phyloP scores from a whole-genome alignment of 1,284 basidiomycete genomes.

The Ceratorhiza oryzae-sativae region DNA sequence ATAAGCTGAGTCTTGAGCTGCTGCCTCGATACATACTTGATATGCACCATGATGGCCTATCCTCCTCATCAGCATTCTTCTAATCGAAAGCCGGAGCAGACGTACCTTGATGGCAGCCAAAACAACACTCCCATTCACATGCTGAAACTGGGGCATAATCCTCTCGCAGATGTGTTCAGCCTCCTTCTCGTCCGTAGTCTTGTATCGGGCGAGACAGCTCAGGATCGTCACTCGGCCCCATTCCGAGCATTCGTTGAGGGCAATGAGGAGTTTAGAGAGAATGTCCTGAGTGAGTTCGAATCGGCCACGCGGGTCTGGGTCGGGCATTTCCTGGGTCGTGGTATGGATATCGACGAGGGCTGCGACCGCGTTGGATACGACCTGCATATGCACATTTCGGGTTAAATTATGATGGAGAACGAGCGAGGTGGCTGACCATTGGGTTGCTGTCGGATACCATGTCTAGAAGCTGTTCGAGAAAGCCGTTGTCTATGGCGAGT shows the following conservation, averaged over 20 bases:
- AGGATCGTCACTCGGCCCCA: slow-evolving; percentile 97
- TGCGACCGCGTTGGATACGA: slow-evolving; percentile 94
- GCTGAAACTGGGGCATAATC: slow-evolving; percentile 98
- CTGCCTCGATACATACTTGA: slow-evolving; percentile 81
- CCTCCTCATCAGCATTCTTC: slow-evolving; percentile 3
- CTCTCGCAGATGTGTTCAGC: slow-evolving; percentile 98
- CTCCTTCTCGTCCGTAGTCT: slow-evolving; percentile 86
- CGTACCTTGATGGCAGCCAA: slow-evolving; percentile 90
- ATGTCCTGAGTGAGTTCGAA: slow-evolving; percentile 85
- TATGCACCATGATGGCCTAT: slow-evolving; percentile 96
- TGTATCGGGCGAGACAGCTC: slow-evolving; percentile 85
- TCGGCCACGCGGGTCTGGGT: slow-evolving; percentile 64
- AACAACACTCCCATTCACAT: slow-evolving; percentile 94
- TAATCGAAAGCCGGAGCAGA: slow-evolving; percentile 4
- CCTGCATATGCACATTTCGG: slow-evolving; percentile 56
- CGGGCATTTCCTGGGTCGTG: slow-evolving; percentile 48
- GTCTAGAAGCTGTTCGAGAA: slow-evolving; percentile 85
- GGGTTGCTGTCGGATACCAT: slow-evolving; percentile 96
- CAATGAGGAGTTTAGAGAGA: slow-evolving; percentile 90
- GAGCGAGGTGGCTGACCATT: slow-evolving; percentile 71
- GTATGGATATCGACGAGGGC: slow-evolving; percentile 95
- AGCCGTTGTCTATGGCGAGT: slow-evolving; percentile 93
- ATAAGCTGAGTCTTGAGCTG: slow-evolving; percentile 88
- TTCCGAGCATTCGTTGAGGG: slow-evolving; percentile 97
- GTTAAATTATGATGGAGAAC: background rate